Evolutionary conservation across 345 rosid genomes (phyloP), one percentile per base, ranked within the genome.

Genomic region (Citrus sinensis): DNA sequence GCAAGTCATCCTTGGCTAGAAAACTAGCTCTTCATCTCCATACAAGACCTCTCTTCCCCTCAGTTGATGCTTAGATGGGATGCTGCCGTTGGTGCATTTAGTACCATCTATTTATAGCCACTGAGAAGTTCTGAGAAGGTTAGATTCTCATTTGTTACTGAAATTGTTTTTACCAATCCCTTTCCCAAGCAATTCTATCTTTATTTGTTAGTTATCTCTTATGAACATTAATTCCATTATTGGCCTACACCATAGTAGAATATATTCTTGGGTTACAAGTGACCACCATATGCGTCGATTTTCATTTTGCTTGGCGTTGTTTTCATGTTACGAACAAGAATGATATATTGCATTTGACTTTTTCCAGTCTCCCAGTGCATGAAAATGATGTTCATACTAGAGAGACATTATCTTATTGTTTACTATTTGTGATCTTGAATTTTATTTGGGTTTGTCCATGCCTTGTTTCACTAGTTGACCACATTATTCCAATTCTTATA

Each of bases 1-100:
- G 46, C 70, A 66, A 66, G 70, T 34, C 49, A 35, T 66, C 70
- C 49, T 66, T 66, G 70, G 70, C 70, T 66, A 66, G 49, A 20
- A 66, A 35, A 66, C 70, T 34, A 22, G 49, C 70, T 66, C 70
- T 66, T 66, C 70, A 66, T 35, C 49, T 66, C n/a, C 70, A 66
- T 66, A 35, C 49, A 20, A 66, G 46, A 20, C 49, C 46, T 66
- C 70, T 66, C 70, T 66, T 66, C 70, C 46, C n/a, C 49, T 66
- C 70, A 66, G 1, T 1, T 35, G 70, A 35, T 66, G 27, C 13
- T 35, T 22, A 20, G 25, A 65, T 8, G 11, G 70, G 46, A 35
- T 66, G 70, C 25, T 66, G 46, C 49, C 16, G 22, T 66, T 35
- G 70, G 25, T 66, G 46, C 70, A 66, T 35, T 35, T 8, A 65